phyloP scores from a whole-genome alignment of 768 basidiomycete genomes.

The Podaxis carcinomalis region DNA sequence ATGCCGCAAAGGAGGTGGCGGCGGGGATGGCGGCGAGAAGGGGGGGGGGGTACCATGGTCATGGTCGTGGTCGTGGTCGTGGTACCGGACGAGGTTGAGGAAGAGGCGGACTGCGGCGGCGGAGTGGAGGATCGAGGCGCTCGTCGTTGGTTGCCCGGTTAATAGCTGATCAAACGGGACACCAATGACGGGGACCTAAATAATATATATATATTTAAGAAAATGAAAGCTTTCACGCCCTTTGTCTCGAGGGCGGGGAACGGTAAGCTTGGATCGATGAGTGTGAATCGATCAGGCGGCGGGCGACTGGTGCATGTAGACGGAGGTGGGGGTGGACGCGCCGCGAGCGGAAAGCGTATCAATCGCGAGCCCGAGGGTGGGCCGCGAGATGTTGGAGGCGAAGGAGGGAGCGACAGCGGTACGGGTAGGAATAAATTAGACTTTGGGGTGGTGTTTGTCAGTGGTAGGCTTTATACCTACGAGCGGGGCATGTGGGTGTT shows the following conservation, averaged over 20 bases:
- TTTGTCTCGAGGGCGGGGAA: no score
- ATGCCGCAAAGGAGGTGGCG: background rate
- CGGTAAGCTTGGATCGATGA: no score
- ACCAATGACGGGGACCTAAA: no score
- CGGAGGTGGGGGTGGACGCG: no score
- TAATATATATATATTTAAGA: no score
- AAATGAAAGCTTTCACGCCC: no score
- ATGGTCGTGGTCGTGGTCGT: background rate
- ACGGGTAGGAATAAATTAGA: background rate
- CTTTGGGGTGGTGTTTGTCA: background rate
- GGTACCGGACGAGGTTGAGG: background rate
- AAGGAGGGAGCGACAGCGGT: background rate
- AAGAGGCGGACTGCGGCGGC: background rate
- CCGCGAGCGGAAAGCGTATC: background rate
- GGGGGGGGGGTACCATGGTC: background rate
- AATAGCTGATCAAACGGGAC: no score
- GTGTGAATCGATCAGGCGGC: no score
- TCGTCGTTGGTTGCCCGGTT: no score
- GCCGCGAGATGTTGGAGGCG: background rate
- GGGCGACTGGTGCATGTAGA: no score
- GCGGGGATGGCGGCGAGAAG: background rate
- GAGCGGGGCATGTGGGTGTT: background rate
- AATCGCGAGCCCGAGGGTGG: background rate
- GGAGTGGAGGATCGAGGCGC: no score
- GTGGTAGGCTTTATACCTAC: background rate